Conservation (phyloP, 148 eudicot genomes). For the Nepenthes gracilis region DNA sequence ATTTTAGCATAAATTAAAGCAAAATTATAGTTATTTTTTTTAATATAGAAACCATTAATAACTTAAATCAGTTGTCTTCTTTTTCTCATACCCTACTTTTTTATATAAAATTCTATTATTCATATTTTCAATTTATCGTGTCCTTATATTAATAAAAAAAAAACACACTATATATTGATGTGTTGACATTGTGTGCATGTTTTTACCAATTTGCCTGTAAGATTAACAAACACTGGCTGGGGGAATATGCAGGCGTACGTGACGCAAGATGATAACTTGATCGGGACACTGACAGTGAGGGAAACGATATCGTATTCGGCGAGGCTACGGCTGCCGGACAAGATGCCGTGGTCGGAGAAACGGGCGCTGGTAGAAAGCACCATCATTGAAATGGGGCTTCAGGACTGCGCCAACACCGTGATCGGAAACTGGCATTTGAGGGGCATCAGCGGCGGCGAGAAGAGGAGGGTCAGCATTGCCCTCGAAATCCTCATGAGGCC, state of each 20-base stretch:
- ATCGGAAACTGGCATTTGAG: conserved; percentile 97
- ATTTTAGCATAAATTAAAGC: too few relatives aligned
- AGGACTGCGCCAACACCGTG: conserved; percentile 94
- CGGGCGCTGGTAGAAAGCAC: conserved; percentile 79
- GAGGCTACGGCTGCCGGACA: conserved; percentile 63
- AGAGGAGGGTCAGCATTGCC: conserved; percentile 83
- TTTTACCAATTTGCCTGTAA: too few relatives aligned
- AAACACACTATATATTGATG: too few relatives aligned
- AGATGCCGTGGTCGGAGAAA: conserved; percentile 67
- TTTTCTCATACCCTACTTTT: too few relatives aligned
- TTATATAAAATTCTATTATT: too few relatives aligned
- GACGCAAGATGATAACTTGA: conserved; percentile 94
- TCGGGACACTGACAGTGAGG: conserved; percentile 85
- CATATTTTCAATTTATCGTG: too few relatives aligned
- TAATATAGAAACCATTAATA: too few relatives aligned
- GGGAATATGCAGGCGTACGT: conserved; percentile 62
- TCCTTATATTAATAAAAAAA: too few relatives aligned
- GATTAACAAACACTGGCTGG: too few relatives aligned
- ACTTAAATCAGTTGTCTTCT: too few relatives aligned
- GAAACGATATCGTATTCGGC: conserved; percentile 94
- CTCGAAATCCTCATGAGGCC: conserved; percentile 95
- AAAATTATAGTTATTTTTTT: too few relatives aligned
- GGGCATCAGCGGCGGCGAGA: conserved; percentile 95
- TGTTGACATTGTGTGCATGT: too few relatives aligned
- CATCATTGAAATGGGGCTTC: conserved; percentile 91